Evolutionary conservation across 208 protist species (phyloP), one percentile per base, ranked within the genome.

Genomic region (Acanthamoeba sp.): DNA sequence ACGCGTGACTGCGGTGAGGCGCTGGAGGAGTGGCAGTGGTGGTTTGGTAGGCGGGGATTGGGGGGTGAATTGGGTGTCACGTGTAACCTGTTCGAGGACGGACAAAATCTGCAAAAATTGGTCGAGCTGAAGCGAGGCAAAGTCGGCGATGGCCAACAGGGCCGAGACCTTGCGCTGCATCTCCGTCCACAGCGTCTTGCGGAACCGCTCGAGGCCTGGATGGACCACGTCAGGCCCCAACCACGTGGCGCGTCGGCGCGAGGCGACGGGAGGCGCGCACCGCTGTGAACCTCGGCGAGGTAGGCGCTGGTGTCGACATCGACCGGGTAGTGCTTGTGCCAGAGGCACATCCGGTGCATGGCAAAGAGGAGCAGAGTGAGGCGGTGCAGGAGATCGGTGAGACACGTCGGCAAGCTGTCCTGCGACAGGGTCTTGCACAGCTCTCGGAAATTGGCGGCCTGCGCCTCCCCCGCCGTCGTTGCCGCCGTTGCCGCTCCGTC

Each of bases 111-210:
- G 82, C 52, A 90, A 90, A 66, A 90, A 90, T 32, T 90, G 52
- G 38, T 90, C 82, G 29, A 90, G 45, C 55, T 90, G 82, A 90
- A 90, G 55, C 16, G 45, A 14, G 27, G 82, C 82, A 69, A 90
- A 90, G 52, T 90, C 55, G 52, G 82, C 82, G 34, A 66, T 90
- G 29, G 82, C 45, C 29, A 90, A 29, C 29, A 90, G 50, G 34
- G 82, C 82, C 7, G 82, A 90, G 27, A 90, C 82, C 82, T 90
- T 90, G 5, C 82, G 82, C 55, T 90, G 82, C 52, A 90, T 90
- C 34, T 90, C 82, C 1, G 82, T 66, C 82, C 82, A 90, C 27
- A 90, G 45, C 27, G 82, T 57, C 27, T 90, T 90, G 5, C 82
- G 82, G 36, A 90, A 90, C 29, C 82, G 29, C 36, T 90, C 82